Percentiles rank a stretch among this genome's conserved stretches.
These are phyloP conservation scores for Podaxis rugospora DNA, from an alignment of 768 basidiomycete genomes.

Conservation along the genomic window DNA sequence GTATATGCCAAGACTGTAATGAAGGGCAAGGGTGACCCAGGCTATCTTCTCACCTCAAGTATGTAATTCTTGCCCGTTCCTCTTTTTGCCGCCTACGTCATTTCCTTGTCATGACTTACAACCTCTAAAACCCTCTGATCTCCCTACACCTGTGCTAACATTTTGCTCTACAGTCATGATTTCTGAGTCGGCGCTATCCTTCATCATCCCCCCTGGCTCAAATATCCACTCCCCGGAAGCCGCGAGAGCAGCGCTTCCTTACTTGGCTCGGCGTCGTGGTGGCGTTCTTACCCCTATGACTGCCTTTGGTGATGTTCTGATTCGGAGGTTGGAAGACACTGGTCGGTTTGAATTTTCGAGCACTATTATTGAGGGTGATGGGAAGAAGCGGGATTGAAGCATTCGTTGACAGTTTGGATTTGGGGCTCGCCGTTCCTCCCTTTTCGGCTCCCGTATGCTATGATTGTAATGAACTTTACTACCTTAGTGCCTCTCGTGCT, in stretches of 20 bases:
- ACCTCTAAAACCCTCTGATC: background rate
- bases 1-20: conserved; percentile 57
- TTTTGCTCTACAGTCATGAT: conserved; percentile 28
- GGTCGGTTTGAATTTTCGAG: conserved; percentile 57
- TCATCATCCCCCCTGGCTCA: conserved; percentile 46
- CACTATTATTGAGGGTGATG: conserved; percentile 30
- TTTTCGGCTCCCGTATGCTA: background rate
- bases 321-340: conserved; percentile 59
- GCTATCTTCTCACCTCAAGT: conserved; percentile 60
- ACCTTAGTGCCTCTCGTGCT: background rate
- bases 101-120: background rate
- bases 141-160: background rate
- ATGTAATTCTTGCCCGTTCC: conserved; percentile 16
- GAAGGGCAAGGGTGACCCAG: conserved; percentile 71
- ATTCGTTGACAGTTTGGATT: too few relatives aligned
- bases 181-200: conserved; percentile 71
- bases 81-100: background rate
- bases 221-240: conserved; percentile 15
- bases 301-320: conserved; percentile 74
- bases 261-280: conserved; percentile 61
- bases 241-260: conserved; percentile 46
- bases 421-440: background rate
- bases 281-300: conserved; percentile 83
- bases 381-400: conserved; percentile 10
- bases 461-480: background rate